Evolutionary conservation across 2,329 filamentous ascomycete genomes (phyloP).

Genomic region (Tolypocladium guangdongense): DNA sequence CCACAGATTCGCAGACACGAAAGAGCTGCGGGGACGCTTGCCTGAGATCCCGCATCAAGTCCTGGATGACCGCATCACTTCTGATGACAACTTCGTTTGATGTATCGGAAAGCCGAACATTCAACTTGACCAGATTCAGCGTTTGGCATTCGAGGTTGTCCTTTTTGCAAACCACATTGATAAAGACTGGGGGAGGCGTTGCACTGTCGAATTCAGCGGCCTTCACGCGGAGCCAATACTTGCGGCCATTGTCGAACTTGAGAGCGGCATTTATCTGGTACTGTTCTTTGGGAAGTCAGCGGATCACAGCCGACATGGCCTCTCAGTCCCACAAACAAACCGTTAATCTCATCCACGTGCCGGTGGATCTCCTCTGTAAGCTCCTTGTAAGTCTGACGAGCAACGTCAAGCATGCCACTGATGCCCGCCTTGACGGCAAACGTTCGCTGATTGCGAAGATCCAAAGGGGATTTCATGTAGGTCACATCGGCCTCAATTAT

Average conservation of each 20-base stretch:
- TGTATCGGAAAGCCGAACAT: conserved; percentile 64
- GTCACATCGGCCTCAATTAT: conserved; percentile 73
- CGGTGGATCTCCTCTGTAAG: conserved; percentile 66
- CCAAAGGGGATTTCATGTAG: conserved; percentile 68
- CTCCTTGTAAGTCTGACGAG: conserved; percentile 82
- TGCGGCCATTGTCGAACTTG: conserved; percentile 65
- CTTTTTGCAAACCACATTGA: conserved; percentile 65
- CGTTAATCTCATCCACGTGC: conserved; percentile 55
- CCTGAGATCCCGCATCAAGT: conserved; percentile 62
- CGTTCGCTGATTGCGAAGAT: conserved; percentile 78
- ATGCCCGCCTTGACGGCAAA: conserved; percentile 84
- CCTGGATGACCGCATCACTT: conserved; percentile 66
- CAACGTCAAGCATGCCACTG: conserved; percentile 78
- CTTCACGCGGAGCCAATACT: conserved; percentile 66
- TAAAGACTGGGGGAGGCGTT: conserved; percentile 55
- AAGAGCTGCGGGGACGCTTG: conserved; percentile 64
- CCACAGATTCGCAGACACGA: conserved; percentile 75
- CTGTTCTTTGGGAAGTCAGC: conserved; percentile 27
- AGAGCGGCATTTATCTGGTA: conserved; percentile 52
- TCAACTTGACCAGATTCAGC: conserved; percentile 71
- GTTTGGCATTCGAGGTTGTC: conserved; percentile 82
- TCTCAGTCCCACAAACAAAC: conserved; percentile 27
- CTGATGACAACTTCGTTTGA: conserved; percentile 75
- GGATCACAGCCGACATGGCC: too few species aligned
- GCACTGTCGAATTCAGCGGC: conserved; percentile 50